Conservation (phyloP, 371 early-diverging fungal genomes). For the Batkoa obscura region DNA sequence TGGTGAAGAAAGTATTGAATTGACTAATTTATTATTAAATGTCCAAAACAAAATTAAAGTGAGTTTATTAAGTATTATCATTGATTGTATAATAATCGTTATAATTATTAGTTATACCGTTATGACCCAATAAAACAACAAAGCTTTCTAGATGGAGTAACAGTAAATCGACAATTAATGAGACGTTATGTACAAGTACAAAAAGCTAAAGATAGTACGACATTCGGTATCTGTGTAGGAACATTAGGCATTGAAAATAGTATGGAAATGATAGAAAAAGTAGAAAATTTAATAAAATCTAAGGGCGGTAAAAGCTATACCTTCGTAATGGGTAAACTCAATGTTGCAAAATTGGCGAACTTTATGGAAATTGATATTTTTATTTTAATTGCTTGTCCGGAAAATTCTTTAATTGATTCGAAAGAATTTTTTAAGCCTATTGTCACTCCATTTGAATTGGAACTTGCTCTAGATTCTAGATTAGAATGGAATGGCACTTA, state of each 20-base stretch:
- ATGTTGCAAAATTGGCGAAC: slow-evolving; percentile 87
- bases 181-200: slow-evolving; percentile 64
- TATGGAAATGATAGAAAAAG: slow-evolving; percentile 49
- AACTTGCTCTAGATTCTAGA: slow-evolving; percentile 42
- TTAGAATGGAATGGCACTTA: slow-evolving; percentile 62
- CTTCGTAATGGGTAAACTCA: slow-evolving; percentile 88
- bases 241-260: slow-evolving; percentile 60
- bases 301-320: slow-evolving; percentile 68
- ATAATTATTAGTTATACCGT: slow-evolving; percentile 11
- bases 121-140: slow-evolving; percentile 36
- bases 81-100: not conserved
- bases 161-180: slow-evolving; percentile 50
- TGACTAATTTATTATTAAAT: slow-evolving; percentile 74
- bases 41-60: slow-evolving; percentile 23
- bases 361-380: slow-evolving; percentile 85
- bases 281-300: slow-evolving; percentile 52
- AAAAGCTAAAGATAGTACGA: slow-evolving; percentile 78
- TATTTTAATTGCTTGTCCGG: slow-evolving; percentile 84
- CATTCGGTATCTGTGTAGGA: slow-evolving; percentile 90
- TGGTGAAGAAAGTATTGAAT: slow-evolving; percentile 58
- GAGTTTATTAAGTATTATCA: slow-evolving; percentile 4
- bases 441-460: slow-evolving; percentile 81
- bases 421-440: slow-evolving; percentile 81
- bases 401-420: slow-evolving; percentile 80
- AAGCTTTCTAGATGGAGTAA: slow-evolving; percentile 35